These are phyloP conservation scores for Wallacemonas sp. DNA, from an alignment of 208 protist species.

Conservation along the genomic window DNA sequence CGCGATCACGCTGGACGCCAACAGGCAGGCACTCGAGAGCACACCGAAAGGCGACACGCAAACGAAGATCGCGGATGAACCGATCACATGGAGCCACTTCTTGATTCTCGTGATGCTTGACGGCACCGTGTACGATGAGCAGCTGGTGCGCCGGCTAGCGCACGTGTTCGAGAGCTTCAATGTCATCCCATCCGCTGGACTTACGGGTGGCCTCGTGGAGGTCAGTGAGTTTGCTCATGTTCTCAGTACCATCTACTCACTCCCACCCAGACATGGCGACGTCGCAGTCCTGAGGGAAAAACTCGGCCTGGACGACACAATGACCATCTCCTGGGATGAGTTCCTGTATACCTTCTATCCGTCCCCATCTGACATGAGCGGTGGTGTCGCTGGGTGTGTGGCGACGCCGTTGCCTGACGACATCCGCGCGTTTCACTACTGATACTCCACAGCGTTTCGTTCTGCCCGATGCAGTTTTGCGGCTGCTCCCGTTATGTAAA, in stretches of 20 bases:
- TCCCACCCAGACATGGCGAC: conserved; percentile 26
- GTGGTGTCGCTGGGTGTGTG: conserved; percentile 10
- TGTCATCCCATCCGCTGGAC: conserved; percentile 31
- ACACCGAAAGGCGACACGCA: neutral
- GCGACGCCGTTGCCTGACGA: conserved; percentile 23
- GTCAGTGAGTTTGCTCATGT: conserved; percentile 48
- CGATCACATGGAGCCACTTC: conserved; percentile 62
- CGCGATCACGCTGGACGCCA: too few species aligned
- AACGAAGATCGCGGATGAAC: conserved; percentile 9
- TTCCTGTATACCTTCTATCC: conserved; percentile 75
- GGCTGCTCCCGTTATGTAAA: conserved; percentile 4
- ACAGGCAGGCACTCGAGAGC: too few species aligned
- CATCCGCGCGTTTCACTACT: conserved; percentile 29
- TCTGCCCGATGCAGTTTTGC: too few species aligned
- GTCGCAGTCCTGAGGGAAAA: conserved; percentile 26
- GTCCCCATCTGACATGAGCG: conserved; percentile 26
- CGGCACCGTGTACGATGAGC: conserved; percentile 43
- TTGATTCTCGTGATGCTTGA: conserved; percentile 61
- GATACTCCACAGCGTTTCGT: neutral
- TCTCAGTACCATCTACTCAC: conserved; percentile 38
- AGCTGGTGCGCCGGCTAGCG: conserved; percentile 33
- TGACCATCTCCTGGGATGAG: conserved; percentile 77
- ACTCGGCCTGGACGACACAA: conserved; percentile 46
- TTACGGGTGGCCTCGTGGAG: conserved; percentile 46
- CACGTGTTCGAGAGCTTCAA: conserved; percentile 73